These are phyloP conservation scores for Saxophila tyrrhenica DNA, from an alignment of 495 filamentous ascomycete species.

Conservation along the genomic window DNA sequence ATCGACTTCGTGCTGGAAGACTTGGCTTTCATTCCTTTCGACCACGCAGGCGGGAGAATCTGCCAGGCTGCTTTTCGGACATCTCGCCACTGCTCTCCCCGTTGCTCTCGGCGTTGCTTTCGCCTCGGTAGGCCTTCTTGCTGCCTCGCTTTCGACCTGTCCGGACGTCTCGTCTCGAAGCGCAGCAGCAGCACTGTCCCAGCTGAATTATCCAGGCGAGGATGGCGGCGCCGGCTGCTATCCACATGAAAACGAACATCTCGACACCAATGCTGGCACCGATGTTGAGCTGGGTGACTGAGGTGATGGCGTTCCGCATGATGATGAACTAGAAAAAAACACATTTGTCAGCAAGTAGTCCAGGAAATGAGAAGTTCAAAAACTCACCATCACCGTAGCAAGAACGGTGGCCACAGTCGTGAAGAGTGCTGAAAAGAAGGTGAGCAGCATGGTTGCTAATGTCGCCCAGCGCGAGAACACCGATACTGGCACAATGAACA, in stretches of 20 bases:
- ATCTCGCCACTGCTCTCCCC: background rate
- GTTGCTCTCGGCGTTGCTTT: background rate
- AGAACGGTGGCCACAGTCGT: constrained; percentile 60
- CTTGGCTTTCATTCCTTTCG: background rate
- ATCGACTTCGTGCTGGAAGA: background rate
- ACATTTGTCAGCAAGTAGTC: background rate
- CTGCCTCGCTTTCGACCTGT: constrained; percentile 40
- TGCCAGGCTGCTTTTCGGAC: background rate
- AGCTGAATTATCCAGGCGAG: constrained; percentile 60
- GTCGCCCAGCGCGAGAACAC: constrained; percentile 44
- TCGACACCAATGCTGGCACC: constrained; percentile 51
- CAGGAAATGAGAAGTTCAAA: background rate
- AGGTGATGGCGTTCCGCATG: constrained; percentile 57
- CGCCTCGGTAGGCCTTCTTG: constrained; percentile 1
- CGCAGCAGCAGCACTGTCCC: constrained; percentile 63
- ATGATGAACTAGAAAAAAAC: constrained; percentile 41
- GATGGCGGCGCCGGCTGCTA: constrained; percentile 53
- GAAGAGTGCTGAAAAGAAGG: constrained; percentile 51
- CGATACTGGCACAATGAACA: constrained; percentile 49
- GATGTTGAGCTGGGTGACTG: constrained; percentile 61
- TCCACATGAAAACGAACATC: constrained; percentile 80
- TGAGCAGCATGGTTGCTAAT: constrained; percentile 46
- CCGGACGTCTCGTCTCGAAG: constrained; percentile 46
- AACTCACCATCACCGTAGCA: constrained; percentile 54
- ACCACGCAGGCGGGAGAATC: background rate